phyloP scores from a whole-genome alignment of 2,329 filamentous ascomycete genomes.

The Curvularia sp. region DNA sequence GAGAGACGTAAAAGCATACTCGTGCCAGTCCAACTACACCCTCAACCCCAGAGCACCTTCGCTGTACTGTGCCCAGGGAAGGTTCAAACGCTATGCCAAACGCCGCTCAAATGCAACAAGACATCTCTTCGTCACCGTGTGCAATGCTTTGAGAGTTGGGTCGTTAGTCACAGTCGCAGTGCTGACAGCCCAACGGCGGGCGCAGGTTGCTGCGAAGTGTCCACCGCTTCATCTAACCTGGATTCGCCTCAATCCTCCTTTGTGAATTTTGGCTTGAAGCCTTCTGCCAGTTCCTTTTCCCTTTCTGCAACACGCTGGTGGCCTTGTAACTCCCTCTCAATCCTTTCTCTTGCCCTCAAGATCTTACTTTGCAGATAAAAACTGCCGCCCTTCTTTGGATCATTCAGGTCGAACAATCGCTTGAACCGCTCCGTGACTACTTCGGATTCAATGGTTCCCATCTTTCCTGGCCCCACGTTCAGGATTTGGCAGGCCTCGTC shows the following conservation, averaged over 20 bases:
- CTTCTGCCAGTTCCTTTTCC: constrained; percentile 81
- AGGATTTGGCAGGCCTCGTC: constrained; percentile 98
- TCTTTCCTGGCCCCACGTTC: constrained; percentile 87
- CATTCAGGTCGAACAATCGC: constrained; percentile 90
- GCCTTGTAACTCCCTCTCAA: constrained; percentile 84
- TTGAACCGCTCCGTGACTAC: constrained; percentile 88
- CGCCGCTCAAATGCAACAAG: constrained; percentile 32
- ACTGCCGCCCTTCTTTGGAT: constrained; percentile 93
- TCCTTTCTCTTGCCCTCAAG: constrained; percentile 84
- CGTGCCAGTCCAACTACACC: constrained; percentile 7
- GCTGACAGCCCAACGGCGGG: background rate
- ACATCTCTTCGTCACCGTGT: constrained; percentile 2
- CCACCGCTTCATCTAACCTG: background rate
- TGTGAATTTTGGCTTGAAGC: constrained; percentile 95
- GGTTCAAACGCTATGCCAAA: constrained; percentile 34
- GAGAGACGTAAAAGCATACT: constrained; percentile 24
- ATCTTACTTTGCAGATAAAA: constrained; percentile 99
- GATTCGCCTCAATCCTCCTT: constrained; percentile 65
- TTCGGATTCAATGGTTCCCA: constrained; percentile 78
- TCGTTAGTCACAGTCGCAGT: background rate
- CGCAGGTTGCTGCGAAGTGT: background rate
- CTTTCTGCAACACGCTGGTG: constrained; percentile 72
- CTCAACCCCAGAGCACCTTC: constrained; percentile 16
- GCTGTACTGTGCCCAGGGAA: constrained; percentile 13
- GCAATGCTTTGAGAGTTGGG: background rate